Evolutionary conservation across 495 filamentous ascomycete species (phyloP).

Genomic region (Daldinia bambusicola): DNA sequence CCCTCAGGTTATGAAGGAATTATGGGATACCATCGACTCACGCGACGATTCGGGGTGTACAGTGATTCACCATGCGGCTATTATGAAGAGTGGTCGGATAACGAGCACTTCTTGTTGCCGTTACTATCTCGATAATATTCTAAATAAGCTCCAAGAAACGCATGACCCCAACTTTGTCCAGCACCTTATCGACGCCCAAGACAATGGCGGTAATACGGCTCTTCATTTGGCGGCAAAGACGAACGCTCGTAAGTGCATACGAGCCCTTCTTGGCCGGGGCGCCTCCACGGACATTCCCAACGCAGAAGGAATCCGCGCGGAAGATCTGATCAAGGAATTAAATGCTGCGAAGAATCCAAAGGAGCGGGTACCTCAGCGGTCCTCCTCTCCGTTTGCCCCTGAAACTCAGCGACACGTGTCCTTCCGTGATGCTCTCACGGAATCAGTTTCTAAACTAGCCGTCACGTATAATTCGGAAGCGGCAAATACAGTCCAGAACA

Average conservation of each 20-base stretch:
- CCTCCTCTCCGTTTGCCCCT: constrained; percentile 71
- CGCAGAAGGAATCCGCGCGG: constrained; percentile 77
- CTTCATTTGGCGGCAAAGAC: constrained; percentile 85
- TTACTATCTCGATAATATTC: constrained; percentile 91
- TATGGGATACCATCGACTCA: constrained; percentile 77
- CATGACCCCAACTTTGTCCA: constrained; percentile 74
- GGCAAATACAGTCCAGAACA: constrained; percentile 66
- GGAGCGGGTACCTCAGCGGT: constrained; percentile 61
- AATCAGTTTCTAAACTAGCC: constrained; percentile 47
- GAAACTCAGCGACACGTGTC: constrained; percentile 58
- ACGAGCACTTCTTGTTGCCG: constrained; percentile 83
- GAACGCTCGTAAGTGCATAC: constrained; percentile 77
- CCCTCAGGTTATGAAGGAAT: constrained; percentile 77
- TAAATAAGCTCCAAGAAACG: constrained; percentile 80
- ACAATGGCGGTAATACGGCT: constrained; percentile 87
- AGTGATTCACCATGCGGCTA: constrained; percentile 91
- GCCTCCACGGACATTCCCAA: constrained; percentile 83
- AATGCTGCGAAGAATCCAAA: constrained; percentile 61
- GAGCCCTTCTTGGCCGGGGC: constrained; percentile 75
- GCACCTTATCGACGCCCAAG: constrained; percentile 74
- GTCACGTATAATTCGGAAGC: constrained; percentile 64
- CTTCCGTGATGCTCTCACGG: constrained; percentile 54
- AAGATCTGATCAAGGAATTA: constrained; percentile 72
- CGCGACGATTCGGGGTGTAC: constrained; percentile 82
- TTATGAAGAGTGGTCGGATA: constrained; percentile 76